Percentiles rank a stretch among this genome's conserved stretches.
phyloP scores from a whole-genome alignment of 2,329 filamentous ascomycete genomes.

The Monilinia fructicola region DNA sequence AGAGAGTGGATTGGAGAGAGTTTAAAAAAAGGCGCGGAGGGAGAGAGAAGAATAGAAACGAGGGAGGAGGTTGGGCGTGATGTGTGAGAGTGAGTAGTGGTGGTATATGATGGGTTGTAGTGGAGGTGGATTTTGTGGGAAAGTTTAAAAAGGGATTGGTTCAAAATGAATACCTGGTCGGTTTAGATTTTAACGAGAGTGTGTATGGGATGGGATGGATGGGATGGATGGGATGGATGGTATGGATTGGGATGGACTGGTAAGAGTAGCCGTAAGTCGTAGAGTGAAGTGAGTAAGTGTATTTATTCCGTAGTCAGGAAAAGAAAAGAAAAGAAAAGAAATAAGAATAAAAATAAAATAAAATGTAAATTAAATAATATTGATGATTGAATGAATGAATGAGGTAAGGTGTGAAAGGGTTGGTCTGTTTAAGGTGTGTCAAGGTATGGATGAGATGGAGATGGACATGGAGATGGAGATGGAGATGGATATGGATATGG shows the following conservation, averaged over 20 bases:
- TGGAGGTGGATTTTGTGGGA: conserved; percentile 26
- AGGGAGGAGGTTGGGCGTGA: conserved; percentile 31
- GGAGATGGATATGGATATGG: no score
- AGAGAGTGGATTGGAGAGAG: conserved; percentile 36
- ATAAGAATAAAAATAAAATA: background rate
- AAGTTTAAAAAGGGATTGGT: conserved; percentile 22
- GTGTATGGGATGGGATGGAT: background rate
- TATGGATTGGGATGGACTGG: no score
- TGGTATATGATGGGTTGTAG: conserved; percentile 27
- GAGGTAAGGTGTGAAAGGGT: no score
- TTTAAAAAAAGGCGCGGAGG: conserved; percentile 30
- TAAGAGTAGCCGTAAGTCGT: conserved; percentile 21
- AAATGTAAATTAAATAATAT: no score
- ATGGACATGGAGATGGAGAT: no score
- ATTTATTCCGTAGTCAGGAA: no score
- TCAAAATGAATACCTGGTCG: conserved; percentile 1
- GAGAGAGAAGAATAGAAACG: conserved; percentile 24
- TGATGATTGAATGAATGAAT: no score
- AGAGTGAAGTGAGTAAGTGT: background rate
- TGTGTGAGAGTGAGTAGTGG: conserved; percentile 31
- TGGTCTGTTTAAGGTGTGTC: no score
- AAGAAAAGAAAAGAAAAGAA: no score
- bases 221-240: no score
- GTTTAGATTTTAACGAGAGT: conserved; percentile 19
- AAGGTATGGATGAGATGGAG: no score